Conservation (phyloP, 208 protist genomes). For the Crithidia expoeki region DNA sequence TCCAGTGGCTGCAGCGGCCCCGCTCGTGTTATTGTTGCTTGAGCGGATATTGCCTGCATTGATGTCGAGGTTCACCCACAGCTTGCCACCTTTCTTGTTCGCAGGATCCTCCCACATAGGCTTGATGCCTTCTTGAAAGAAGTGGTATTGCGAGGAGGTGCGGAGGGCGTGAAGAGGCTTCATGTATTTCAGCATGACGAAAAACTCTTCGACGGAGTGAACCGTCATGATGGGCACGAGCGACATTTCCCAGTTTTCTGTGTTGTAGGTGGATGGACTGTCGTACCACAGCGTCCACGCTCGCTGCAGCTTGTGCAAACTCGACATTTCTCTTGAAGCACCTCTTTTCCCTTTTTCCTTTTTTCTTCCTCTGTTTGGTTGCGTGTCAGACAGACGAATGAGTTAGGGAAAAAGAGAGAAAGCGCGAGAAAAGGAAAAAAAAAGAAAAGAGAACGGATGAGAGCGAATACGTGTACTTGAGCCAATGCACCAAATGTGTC, state of each 20-base stretch:
- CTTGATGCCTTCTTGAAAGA: constrained; percentile 90
- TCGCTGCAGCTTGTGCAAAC: constrained; percentile 61
- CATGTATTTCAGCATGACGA: constrained; percentile 81
- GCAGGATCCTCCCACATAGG: constrained; percentile 92
- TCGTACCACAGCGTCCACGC: constrained; percentile 88
- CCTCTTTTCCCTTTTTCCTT: constrained; percentile 22
- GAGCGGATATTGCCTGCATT: constrained; percentile 22
- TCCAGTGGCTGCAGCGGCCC: constrained; percentile 7
- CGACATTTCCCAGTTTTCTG: constrained; percentile 76
- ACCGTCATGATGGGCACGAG: constrained; percentile 81
- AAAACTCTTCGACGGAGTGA: constrained; percentile 88
- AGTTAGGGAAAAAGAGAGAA: no score
- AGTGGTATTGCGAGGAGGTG: constrained; percentile 88
- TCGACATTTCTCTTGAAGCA: background rate
- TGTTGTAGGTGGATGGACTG: constrained; percentile 82
- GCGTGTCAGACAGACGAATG: no score
- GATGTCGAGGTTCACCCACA: constrained; percentile 72
- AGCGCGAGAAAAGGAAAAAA: constrained; percentile 12
- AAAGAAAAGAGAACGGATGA: background rate
- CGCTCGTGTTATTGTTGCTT: constrained; percentile 26
- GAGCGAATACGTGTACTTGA: background rate
- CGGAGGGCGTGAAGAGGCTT: constrained; percentile 84
- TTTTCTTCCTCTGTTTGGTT: background rate
- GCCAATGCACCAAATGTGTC: background rate
- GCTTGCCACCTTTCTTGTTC: constrained; percentile 86